These are phyloP conservation scores for Astragalus glycyphyllos DNA, from an alignment of 306 rosid genomes.

Conservation along the genomic window DNA sequence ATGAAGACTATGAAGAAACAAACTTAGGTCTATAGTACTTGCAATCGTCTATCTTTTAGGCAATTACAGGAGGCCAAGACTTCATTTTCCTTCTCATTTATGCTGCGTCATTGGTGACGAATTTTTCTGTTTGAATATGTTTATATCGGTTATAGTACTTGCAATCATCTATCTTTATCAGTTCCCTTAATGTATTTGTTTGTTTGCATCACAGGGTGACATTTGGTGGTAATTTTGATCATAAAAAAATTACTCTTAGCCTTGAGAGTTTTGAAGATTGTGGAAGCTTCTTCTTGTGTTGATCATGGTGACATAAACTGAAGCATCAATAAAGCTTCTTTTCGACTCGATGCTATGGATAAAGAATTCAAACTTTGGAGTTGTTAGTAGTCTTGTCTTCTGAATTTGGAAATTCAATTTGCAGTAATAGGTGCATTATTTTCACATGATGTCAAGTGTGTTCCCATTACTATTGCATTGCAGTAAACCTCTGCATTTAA, in stretches of 20 bases:
- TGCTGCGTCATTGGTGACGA: conserved; percentile 3
- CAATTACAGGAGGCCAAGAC: conserved; percentile 1
- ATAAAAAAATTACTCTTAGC: conserved; percentile 11
- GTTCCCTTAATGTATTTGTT: neutral
- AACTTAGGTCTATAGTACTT: conserved; percentile 15
- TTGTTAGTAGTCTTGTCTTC: conserved; percentile 17
- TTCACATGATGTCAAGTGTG: conserved; percentile 17
- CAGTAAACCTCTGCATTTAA: conserved; percentile 36
- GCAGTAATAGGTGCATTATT: conserved; percentile 11
- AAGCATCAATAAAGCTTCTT: conserved; percentile 24
- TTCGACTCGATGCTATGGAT: conserved; percentile 24
- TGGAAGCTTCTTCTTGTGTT: conserved; percentile 32
- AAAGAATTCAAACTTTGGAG: conserved; percentile 9
- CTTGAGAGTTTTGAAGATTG: conserved; percentile 35
- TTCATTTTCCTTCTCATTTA: neutral
- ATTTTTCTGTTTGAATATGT: conserved; percentile 6
- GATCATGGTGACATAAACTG: conserved; percentile 41
- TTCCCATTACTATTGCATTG: conserved; percentile 32
- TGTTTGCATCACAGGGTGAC: conserved; percentile 39
- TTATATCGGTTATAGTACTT: neutral
- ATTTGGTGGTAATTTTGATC: conserved; percentile 21
- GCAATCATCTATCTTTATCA: conserved; percentile 5
- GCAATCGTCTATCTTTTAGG: too few species aligned
- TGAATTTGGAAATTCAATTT: conserved; percentile 36
- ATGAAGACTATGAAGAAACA: conserved; percentile 1